A percentile compares a stretch with the other conserved stretches of the same genome.
These are phyloP conservation scores for Lasiodiplodia sp. DNA, from an alignment of 2,329 filamentous ascomycete genomes.

Conservation along the genomic window DNA sequence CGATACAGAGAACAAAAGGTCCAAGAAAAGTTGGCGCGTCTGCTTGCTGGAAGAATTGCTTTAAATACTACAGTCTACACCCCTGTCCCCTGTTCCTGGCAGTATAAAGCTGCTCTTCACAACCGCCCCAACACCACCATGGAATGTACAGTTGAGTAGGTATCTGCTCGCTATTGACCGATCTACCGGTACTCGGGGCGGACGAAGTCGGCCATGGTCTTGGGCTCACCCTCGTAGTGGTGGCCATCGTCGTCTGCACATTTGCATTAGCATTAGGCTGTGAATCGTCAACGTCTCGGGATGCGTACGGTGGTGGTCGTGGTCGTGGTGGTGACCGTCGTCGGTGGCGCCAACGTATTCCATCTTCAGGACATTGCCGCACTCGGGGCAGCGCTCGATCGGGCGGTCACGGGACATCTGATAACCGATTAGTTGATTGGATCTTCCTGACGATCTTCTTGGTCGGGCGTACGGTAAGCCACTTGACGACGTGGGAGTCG, in stretches of 20 bases:
- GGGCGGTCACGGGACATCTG: slow-evolving; percentile 89
- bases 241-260: slow-evolving; percentile 55
- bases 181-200: slow-evolving; percentile 89
- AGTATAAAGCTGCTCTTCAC: slow-evolving; percentile 21
- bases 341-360: slow-evolving; percentile 89
- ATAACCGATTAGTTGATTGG: slow-evolving; percentile 28
- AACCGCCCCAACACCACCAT: slow-evolving; percentile 17
- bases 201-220: slow-evolving; percentile 96
- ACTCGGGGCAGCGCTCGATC: slow-evolving; percentile 94
- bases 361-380: slow-evolving; percentile 97
- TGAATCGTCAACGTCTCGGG: too few species aligned
- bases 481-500: slow-evolving; percentile 89
- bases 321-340: slow-evolving; percentile 68
- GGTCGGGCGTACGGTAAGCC: slow-evolving; percentile 76
- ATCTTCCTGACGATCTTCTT: background rate
- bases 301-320: slow-evolving; percentile 57
- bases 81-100: slow-evolving; percentile 14
- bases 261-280: slow-evolving; percentile 1
- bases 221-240: slow-evolving; percentile 75
- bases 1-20: background rate
- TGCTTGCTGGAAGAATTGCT: slow-evolving; percentile 18
- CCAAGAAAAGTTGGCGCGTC: background rate
- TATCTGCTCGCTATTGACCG: slow-evolving; percentile 61
- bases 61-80: slow-evolving; percentile 27
- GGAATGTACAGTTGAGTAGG: slow-evolving; percentile 23